phyloP scores from a whole-genome alignment of 179 eudicot genomes.

The Beta corolliflora region DNA sequence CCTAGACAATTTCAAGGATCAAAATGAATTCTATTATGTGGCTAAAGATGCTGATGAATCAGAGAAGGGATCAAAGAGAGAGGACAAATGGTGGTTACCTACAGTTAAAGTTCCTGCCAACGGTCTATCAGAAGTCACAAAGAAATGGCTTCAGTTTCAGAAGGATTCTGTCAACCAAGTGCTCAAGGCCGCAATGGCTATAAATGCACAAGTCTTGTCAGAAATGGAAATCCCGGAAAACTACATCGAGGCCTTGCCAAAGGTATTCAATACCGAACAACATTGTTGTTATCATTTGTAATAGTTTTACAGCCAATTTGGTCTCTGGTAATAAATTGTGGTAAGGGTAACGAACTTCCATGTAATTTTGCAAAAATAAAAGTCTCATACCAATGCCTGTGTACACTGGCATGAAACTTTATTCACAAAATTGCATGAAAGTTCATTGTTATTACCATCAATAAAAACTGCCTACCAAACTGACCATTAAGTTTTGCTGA shows the following conservation, averaged over 20 bases:
- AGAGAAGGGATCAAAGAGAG: slow-evolving; percentile 36
- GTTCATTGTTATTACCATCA: no score
- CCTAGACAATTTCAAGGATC: slow-evolving; percentile 78
- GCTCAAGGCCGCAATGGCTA: slow-evolving; percentile 86
- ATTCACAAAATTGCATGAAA: no score
- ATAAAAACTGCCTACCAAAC: no score
- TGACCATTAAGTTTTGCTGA: no score
- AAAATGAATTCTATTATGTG: slow-evolving; percentile 66
- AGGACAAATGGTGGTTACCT: slow-evolving; percentile 92
- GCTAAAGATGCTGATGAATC: slow-evolving; percentile 53
- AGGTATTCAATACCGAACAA: slow-evolving; percentile 42
- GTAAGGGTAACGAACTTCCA: no score
- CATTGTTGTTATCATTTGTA: neutral
- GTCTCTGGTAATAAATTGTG: no score
- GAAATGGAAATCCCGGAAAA: slow-evolving; percentile 79
- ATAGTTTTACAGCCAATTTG: neutral
- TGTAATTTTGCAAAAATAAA: no score
- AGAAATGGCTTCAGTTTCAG: slow-evolving; percentile 72
- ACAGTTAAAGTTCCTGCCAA: slow-evolving; percentile 65
- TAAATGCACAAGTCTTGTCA: slow-evolving; percentile 69
- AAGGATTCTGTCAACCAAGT: slow-evolving; percentile 79
- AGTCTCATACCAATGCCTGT: no score
- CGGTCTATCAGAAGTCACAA: slow-evolving; percentile 62
- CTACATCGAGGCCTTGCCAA: slow-evolving; percentile 79
- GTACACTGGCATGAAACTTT: no score